A percentile compares a stretch with the other conserved stretches of the same genome.
These are phyloP conservation scores for Sporothrix variecibatus DNA, from an alignment of 2,329 filamentous ascomycete species.

Conservation along the genomic window DNA sequence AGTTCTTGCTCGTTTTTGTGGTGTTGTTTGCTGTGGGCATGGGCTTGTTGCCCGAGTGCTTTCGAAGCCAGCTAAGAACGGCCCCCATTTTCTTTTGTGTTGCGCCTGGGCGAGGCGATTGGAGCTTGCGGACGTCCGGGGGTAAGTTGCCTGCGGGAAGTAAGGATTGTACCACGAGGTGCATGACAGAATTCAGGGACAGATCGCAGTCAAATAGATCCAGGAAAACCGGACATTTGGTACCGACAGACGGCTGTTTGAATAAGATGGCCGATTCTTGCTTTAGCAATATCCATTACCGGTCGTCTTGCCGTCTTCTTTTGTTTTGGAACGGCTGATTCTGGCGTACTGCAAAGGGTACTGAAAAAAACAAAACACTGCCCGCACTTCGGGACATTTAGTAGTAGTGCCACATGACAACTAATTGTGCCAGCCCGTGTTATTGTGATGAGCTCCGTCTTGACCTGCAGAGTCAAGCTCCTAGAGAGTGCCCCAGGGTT, in stretches of 20 bases:
- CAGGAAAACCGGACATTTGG: background rate
- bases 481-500: background rate
- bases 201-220: conserved; percentile 2
- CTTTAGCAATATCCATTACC: background rate
- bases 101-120: background rate
- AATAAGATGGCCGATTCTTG: background rate
- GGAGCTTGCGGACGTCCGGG: background rate
- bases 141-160: background rate
- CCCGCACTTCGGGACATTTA: background rate
- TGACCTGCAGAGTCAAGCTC: background rate
- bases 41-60: background rate
- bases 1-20: background rate
- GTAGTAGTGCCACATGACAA: background rate
- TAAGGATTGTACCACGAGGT: background rate
- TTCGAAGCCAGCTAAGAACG: conserved; percentile 7
- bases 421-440: background rate
- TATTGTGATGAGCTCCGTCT: background rate
- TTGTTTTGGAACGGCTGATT: background rate
- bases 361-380: background rate
- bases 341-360: background rate
- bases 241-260: background rate
- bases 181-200: background rate
- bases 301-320: background rate
- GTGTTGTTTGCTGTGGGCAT: background rate
- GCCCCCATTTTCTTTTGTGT: background rate